Conservation (phyloP, 352 stramenopile species). For the Achlya hypogyna region DNA sequence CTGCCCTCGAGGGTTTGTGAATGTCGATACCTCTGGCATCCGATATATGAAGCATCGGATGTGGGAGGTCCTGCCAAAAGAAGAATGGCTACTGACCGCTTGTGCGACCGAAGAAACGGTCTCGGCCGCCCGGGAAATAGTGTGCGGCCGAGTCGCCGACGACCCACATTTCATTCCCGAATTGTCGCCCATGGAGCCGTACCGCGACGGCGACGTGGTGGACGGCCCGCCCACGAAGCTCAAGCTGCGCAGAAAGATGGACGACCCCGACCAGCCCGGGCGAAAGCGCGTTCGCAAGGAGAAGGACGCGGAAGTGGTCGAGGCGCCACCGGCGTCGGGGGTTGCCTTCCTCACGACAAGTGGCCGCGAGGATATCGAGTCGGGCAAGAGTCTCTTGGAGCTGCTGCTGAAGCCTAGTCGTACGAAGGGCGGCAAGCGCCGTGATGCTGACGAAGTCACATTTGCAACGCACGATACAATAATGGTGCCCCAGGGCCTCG, state of each 20-base stretch:
- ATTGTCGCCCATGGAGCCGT: neutral
- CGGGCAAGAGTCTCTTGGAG: conserved; percentile 8
- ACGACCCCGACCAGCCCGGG: conserved; percentile 3
- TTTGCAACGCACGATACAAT: conserved; percentile 28
- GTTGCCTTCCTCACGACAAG: conserved; percentile 7
- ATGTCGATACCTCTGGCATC: neutral
- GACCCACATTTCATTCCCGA: conserved; percentile 7
- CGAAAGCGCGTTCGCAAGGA: conserved; percentile 9
- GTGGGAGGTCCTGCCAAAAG: neutral
- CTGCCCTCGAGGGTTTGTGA: neutral
- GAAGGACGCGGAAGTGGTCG: conserved; percentile 7
- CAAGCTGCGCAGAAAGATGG: neutral
- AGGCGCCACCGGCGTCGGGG: neutral
- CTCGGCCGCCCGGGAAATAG: neutral
- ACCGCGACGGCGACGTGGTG: neutral
- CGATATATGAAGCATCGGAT: neutral
- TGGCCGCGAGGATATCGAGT: conserved; percentile 11
- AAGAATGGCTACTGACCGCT: neutral
- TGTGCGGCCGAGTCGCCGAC: neutral
- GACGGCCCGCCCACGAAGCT: neutral
- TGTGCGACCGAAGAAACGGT: conserved; percentile 10
- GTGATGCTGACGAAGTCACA: conserved; percentile 8
- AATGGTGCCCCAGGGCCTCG: conserved; percentile 72
- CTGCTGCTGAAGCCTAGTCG: conserved; percentile 11
- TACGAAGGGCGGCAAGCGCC: conserved; percentile 9